Evolutionary conservation across 202 grass and related monocot genomes (phyloP), one percentile per base, ranked within the genome.

Genomic region (Miscanthus sacchariflorus): DNA sequence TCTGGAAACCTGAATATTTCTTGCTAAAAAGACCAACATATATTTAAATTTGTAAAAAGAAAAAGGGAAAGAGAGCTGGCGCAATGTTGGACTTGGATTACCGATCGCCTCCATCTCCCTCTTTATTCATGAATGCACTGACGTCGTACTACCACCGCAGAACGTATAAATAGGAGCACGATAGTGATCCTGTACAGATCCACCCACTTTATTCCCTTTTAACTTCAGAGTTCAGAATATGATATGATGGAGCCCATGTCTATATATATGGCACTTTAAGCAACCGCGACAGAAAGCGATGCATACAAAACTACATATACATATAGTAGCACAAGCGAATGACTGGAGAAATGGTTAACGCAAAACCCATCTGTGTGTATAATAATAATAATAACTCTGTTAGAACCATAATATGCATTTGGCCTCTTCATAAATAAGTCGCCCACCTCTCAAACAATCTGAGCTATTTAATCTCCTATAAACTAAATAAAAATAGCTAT

Each of bases 171-270:
- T 66, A 65, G 12, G 74, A 79, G 30, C 64, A 28, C 40, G 12
- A 23, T 21, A 78, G 64, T 48, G 56, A 78, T 63, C 74, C 66
- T 72, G 49, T 12, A 3, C 17, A 30, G 52, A 88, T 84, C 39
- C 52, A 84, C 50, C 39, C 19, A 79, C 65, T 38, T 14, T 71
- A 13, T n/a, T 46, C 39, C 38, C 27, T 83, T 72, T 76, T 44
- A 5, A 82, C 5, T 83, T 70, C 40, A n/a, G 17, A 58, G 4
- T n/a, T n/a, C 9, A 77, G 45, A 78, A 77, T 25, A 78, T 77
- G 80, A 77, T 25, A 78, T 77, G 87, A 70, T 33, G 40, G 40
- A 56, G 52, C 18, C 50, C 15, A 18, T 54, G 45, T 46, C 44
- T 11, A 7, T 44, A 44, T 44, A 44, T 12, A 45, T 45, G 10